Evolutionary conservation across 257 asterid species (phyloP).

Genomic region (Rehmannia glutinosa): DNA sequence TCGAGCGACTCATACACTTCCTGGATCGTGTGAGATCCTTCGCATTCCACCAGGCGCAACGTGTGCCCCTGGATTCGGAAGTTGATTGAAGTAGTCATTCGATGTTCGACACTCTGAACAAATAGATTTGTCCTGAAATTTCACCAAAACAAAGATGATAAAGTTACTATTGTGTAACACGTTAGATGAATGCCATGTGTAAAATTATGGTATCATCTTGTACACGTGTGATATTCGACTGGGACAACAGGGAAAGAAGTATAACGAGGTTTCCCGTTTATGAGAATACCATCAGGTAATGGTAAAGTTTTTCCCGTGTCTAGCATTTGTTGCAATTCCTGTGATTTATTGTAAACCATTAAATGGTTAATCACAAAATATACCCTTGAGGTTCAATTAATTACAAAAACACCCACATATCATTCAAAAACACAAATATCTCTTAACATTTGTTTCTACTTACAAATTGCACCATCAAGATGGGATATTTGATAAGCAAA

Average conservation of each 20-base stretch:
- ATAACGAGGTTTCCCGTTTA: constrained; percentile 52
- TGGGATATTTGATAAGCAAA: too few species aligned
- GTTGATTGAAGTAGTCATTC: constrained; percentile 64
- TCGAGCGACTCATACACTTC: constrained; percentile 61
- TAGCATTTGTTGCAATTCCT: constrained; percentile 54
- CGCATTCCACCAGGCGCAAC: constrained; percentile 64
- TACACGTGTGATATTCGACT: constrained; percentile 24
- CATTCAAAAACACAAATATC: too few species aligned
- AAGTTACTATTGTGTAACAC: too few species aligned
- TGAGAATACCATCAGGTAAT: constrained; percentile 52
- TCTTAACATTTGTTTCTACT: too few species aligned
- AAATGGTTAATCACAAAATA: too few species aligned
- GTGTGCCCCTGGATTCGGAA: constrained; percentile 68
- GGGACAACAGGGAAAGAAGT: constrained; percentile 40
- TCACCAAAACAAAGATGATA: background rate
- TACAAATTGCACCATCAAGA: too few species aligned
- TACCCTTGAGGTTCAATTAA: too few species aligned
- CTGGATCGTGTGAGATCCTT: constrained; percentile 72
- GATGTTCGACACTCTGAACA: constrained; percentile 66
- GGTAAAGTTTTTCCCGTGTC: constrained; percentile 57
- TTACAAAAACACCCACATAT: too few species aligned
- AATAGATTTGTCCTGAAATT: constrained; percentile 46
- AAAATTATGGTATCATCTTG: too few species aligned
- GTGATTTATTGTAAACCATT: too few species aligned
- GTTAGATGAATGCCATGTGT: too few species aligned